A percentile compares a stretch with the other conserved stretches of the same genome.
Evolutionary conservation across 345 rosid species (phyloP).

Genomic region (Salix udensis): DNA sequence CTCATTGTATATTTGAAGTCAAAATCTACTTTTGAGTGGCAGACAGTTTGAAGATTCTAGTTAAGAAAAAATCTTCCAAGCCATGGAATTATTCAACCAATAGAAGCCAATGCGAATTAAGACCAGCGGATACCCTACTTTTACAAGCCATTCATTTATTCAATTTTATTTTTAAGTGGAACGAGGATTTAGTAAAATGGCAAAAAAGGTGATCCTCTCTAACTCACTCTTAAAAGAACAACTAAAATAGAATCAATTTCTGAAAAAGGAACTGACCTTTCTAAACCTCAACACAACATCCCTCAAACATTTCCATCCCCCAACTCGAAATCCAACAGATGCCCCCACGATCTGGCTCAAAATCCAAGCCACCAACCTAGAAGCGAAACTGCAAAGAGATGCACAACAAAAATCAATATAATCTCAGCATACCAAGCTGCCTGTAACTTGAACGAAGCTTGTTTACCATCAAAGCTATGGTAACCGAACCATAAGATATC

Average conservation of each 20-base stretch:
- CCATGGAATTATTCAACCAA: not conserved
- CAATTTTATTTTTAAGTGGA: too few species aligned
- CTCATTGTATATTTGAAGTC: not conserved
- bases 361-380: constrained; percentile 78
- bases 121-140: not conserved
- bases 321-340: constrained; percentile 71
- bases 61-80: not conserved
- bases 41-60: not conserved
- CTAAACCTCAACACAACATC: constrained; percentile 78
- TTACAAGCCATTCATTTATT: not conserved
- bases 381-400: constrained; percentile 48
- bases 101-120: not conserved
- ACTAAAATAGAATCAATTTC: not conserved
- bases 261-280: constrained; percentile 48
- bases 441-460: too few species aligned
- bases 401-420: not conserved
- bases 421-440: too few species aligned
- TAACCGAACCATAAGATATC: too few species aligned
- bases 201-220: not conserved
- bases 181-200: not conserved
- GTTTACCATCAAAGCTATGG: too few species aligned
- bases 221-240: constrained; percentile 7
- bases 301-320: constrained; percentile 89
- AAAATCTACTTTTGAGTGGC: not conserved
- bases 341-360: constrained; percentile 74